Base-by-base conservation (phyloP, 805 yeast species). In the Cyberlindnera galapagoensis region DNA sequence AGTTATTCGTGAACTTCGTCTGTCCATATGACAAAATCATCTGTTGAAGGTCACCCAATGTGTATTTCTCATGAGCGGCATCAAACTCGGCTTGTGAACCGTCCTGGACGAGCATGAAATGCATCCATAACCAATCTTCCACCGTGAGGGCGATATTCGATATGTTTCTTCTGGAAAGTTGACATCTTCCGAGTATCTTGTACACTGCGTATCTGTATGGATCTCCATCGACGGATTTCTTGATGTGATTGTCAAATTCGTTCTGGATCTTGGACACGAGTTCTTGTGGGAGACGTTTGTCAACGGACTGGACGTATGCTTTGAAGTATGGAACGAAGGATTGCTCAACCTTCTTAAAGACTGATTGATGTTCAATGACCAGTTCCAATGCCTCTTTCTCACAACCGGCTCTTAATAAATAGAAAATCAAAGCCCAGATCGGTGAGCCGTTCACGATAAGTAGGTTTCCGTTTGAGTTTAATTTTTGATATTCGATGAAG, bases 111-210 rank as follows among this genome's bases (percentile, higher is more conserved):
- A 90, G 66, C 57, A 76, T 69, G 35, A 92, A 67, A 57, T 92
- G 97, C 52, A 83, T 74, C 98, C 98, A 90, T 30, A 90, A 57
- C 97, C 97, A 90, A 60, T 90, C 97, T 57, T 90, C 97, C 29
- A 88, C 74, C 37, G 94, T 83, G 22, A 76, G 59, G 23, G 81
- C 71, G 19, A 90, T 73, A 23, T 72, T 63, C 22, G 94, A 76
- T 46, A 88, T 61, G 41, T 72, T 62, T 56, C 76, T 76, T 56
- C 78, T 67, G 29, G 81, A 64, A 51, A 80, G 52, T 33, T 70
- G 74, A 57, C 96, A 86, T 56, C 92, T 80, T n/a, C 97, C 97
- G 36, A 90, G 71, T 17, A 92, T 69, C 58, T 92, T 90, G 62
- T 85, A 92, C 6, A 87, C 80, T 0, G 96, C 92, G 53, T 79